A percentile compares a stretch with the other conserved stretches of the same genome.
phyloP scores from a whole-genome alignment of 2,329 filamentous ascomycete species.

The Beauveria asiatica region DNA sequence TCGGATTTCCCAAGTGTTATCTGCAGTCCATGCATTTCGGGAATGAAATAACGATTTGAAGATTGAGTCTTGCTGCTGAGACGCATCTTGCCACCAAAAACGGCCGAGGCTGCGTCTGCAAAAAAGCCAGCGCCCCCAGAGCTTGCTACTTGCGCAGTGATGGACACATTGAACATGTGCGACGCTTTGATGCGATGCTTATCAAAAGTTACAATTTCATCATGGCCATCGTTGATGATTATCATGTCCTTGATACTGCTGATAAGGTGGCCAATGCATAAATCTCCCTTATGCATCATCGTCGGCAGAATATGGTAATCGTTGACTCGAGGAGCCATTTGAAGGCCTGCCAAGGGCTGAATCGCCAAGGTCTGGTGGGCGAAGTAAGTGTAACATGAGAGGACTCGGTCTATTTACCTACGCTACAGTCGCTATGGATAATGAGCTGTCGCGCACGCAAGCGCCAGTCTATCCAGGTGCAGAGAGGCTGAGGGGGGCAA shows the following conservation, averaged over 20 bases:
- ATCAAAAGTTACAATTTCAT: neutral
- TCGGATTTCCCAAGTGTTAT: neutral
- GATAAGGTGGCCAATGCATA: neutral
- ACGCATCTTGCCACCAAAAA: neutral
- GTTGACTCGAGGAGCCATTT: neutral
- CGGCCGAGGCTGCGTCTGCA: neutral
- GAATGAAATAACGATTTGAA: neutral
- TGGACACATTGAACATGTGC: neutral
- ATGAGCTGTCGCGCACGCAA: no score
- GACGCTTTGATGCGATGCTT: neutral
- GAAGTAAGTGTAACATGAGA: no score
- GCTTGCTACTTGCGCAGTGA: neutral
- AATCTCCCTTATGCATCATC: neutral
- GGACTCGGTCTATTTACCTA: neutral
- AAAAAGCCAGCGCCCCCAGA: neutral
- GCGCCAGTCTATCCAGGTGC: neutral
- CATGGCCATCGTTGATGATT: neutral
- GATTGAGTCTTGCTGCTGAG: neutral
- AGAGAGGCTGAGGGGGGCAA: no score
- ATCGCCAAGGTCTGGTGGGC: no score
- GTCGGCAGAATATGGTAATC: neutral
- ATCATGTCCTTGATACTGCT: neutral
- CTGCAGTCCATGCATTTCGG: neutral
- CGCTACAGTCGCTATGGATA: neutral
- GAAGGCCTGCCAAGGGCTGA: neutral